Base-by-base conservation (phyloP, 139 green algal genomes). In the Chlorokybus atmophyticus region DNA sequence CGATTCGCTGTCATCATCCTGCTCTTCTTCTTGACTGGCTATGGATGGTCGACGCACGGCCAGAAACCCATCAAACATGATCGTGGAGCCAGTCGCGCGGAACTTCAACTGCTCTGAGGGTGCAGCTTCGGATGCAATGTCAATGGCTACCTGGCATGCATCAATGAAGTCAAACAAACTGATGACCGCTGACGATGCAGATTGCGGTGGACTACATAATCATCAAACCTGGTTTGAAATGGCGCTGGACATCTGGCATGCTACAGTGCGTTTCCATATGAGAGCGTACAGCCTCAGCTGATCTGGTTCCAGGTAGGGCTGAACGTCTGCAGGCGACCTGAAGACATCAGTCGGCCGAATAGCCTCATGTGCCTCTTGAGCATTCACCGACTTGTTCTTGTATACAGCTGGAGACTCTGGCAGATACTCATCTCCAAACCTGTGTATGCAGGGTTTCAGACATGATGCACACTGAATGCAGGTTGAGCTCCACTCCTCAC, bases 281-380 rank as follows among this genome's bases (percentile, higher is more conserved):
- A 96, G 63, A 0, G 47, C 61, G 57, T 96, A 96, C 57, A 96
- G 77, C 58, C 56, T 50, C 27, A 40, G 23, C 62, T 71, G 60
- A 40, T 76, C 57, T 0, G 39, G 4, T 1, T 58, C 55, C 41
- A 42, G 30, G 49, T 29, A 14, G 24, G 49, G 49, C 14, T 14
- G 14, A 14, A 55, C 14, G 14, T 14, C 48, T 14, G 14, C 19
- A n/a, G 51, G 51, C 30, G 19, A 10, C 51, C 10, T 51, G 67
- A 5, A 3, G 14, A 49, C 32, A 29, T 83, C 56, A 7, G 82
- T 94, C 41, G 88, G 86, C 0, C 86, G 76, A 39, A 96, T 90
- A 4, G 87, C 86, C 62, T 95, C 88, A 64, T 96, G 88, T 0
- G 88, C 87, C 67, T 95, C 88, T 74, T 95, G 86, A 0, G 81